A percentile compares a stretch with the other conserved stretches of the same genome.
Conservation (phyloP, 2,329 filamentous ascomycete genomes). For the Parafenestella ontariensis region DNA sequence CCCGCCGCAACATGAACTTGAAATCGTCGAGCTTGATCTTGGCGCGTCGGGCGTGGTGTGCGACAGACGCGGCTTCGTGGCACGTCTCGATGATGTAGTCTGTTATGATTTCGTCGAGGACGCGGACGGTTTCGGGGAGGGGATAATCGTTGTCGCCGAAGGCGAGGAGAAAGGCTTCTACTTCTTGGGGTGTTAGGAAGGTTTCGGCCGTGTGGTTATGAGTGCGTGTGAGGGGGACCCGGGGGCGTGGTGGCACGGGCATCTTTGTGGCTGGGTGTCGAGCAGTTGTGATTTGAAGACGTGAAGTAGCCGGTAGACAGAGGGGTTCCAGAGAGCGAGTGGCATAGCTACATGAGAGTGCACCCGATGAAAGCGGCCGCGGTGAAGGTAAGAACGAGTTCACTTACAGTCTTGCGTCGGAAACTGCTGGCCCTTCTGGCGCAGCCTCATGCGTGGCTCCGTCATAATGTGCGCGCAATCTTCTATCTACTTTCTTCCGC, state of each 20-base stretch:
- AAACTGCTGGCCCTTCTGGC: slow-evolving; percentile 58
- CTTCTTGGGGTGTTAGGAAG: slow-evolving; percentile 51
- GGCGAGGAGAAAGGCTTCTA: slow-evolving; percentile 77
- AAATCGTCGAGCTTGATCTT: slow-evolving; percentile 99
- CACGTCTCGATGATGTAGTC: slow-evolving; percentile 92
- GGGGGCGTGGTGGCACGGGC: slow-evolving; percentile 9
- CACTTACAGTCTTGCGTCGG: slow-evolving; percentile 50
- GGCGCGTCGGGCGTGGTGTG: slow-evolving; percentile 84
- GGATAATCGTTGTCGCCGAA: slow-evolving; percentile 81
- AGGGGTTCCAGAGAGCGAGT: not conserved
- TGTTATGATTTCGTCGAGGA: slow-evolving; percentile 93
- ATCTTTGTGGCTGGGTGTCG: not conserved
- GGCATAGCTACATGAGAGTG: too few species aligned
- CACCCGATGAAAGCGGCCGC: not conserved
- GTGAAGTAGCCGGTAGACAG: not conserved
- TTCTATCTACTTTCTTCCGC: not conserved
- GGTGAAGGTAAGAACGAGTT: not conserved
- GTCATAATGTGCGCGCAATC: slow-evolving; percentile 47
- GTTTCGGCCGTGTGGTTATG: slow-evolving; percentile 7
- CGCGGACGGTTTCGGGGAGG: slow-evolving; percentile 81
- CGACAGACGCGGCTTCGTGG: slow-evolving; percentile 85
- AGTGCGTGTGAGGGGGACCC: slow-evolving; percentile 7
- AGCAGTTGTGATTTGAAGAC: not conserved
- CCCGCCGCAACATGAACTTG: slow-evolving; percentile 88
- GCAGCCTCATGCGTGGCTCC: slow-evolving; percentile 57